phyloP scores from a whole-genome alignment of 2,329 filamentous ascomycete genomes.

The Penicillium sp. region DNA sequence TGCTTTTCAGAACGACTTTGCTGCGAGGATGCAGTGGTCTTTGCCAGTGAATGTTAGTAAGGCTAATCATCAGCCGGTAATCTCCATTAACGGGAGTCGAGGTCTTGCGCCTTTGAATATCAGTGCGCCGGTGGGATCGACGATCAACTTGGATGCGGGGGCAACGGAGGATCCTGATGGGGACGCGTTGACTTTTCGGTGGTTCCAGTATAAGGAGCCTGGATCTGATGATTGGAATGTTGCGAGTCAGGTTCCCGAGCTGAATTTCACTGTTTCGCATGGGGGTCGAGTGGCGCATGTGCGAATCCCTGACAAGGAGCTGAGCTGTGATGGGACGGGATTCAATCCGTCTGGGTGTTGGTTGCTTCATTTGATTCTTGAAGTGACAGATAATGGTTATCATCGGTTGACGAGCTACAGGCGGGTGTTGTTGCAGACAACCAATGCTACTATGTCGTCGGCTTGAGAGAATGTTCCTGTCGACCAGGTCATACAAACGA shows the following conservation, averaged over 20 bases:
- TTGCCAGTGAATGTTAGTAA: slow-evolving; percentile 22
- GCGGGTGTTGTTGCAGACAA: slow-evolving; percentile 23
- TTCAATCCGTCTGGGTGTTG: slow-evolving; percentile 11
- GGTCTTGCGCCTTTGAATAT: slow-evolving; percentile 15
- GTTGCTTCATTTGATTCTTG: slow-evolving; percentile 22
- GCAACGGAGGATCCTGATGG: slow-evolving; percentile 23
- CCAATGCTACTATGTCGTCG: slow-evolving; percentile 4
- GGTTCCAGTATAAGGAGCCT: slow-evolving; percentile 24
- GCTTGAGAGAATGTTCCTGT: not conserved
- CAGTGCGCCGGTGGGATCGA: slow-evolving; percentile 14
- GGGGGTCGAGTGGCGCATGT: slow-evolving; percentile 1
- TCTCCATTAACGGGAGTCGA: slow-evolving; percentile 17
- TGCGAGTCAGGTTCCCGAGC: slow-evolving; percentile 10
- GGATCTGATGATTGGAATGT: slow-evolving; percentile 10
- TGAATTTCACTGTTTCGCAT: slow-evolving; percentile 13
- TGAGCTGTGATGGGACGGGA: not conserved
- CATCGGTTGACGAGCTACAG: slow-evolving; percentile 23
- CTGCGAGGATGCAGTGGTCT: slow-evolving; percentile 51
- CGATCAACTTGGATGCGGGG: slow-evolving; percentile 20
- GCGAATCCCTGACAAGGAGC: not conserved
- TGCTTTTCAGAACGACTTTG: slow-evolving; percentile 55
- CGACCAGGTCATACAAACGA: not conserved
- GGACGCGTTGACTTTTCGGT: slow-evolving; percentile 21
- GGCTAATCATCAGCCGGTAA: slow-evolving; percentile 26
- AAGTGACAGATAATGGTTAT: slow-evolving; percentile 22